Evolutionary conservation across 140 eudicot species (phyloP), one percentile per base, ranked within the genome.

Genomic region (Stevia rebaudiana): DNA sequence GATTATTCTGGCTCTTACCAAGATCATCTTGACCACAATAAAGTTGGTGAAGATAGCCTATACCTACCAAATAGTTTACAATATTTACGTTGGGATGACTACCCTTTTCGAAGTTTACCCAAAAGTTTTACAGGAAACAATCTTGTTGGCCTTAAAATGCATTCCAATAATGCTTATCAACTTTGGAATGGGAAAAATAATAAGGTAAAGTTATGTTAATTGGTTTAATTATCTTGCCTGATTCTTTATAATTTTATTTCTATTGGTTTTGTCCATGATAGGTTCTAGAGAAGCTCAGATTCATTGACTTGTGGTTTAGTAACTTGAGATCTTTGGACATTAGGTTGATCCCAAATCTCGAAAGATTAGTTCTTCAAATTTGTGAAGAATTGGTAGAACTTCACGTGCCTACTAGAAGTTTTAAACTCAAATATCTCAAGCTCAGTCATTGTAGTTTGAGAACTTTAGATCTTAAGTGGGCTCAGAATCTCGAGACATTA

Each of bases 251-350:
- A 24, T 18, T 11, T 30, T 11, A 21, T 19, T 39, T 37, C 48
- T 11, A 30, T 19, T 4, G 25, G 11, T 50, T 10, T 68, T 11
- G 1, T n/a, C 52, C 10, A 39, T 24, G 63, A 28, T 12, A 68
- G 74, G 74, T 68, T 55, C 44, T 42, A 25, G 12, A 55, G 5
- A 68, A 55, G 57, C 74, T 68, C 25, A 51, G 18, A 23, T 66
- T 35, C 16, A 2, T 28, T 3, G 0, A 31, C 5, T 11, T 65
- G 3, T 6, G 0, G 6, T 0, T 3, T 31, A 0, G 36, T 4
- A 65, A 17, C 37, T 30, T 65, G 17, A 48, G 46, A 23, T 28
- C 47, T 4, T 37, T 65, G 13, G 70, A 47, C 31, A 4, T 47
- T 65, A 28, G n/a, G 3, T 11, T 11, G 59, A 9, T 22, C 2